Evolutionary conservation across 148 eudicot species (phyloP).

Genomic region (Cornus florida): DNA sequence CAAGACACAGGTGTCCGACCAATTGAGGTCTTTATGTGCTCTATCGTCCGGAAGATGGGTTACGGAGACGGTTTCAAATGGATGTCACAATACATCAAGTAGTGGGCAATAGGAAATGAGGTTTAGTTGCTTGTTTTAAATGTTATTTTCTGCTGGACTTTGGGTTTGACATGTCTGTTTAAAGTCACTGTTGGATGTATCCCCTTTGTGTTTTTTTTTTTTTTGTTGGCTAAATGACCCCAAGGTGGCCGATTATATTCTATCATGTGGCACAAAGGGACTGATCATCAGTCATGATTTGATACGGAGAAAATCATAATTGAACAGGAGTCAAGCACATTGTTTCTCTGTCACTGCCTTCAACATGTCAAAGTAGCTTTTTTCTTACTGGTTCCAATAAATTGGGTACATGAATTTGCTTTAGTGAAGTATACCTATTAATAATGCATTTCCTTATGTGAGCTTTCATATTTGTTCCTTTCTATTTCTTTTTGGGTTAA

Average conservation of each 20-base stretch:
- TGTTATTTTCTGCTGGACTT: conserved; percentile 16
- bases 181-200: conserved; percentile 16
- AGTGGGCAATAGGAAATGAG: conserved; percentile 15
- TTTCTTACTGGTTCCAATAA: not conserved
- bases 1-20: conserved; percentile 71
- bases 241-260: conserved; percentile 2
- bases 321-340: not conserved
- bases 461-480: no score
- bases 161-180: conserved; percentile 25
- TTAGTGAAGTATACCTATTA: no score
- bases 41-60: conserved; percentile 87
- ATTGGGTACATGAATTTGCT: not conserved
- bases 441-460: no score
- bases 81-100: conserved; percentile 85
- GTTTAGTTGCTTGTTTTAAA: conserved; percentile 2
- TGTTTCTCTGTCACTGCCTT: not conserved
- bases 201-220: not conserved
- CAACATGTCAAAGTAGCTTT: not conserved
- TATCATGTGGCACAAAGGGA: conserved; percentile 8
- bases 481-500: no score
- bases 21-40: conserved; percentile 86
- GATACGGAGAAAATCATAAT: not conserved
- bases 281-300: not conserved
- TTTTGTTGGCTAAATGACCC: conserved; percentile 4
- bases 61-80: conserved; percentile 92